A percentile compares a stretch with the other conserved stretches of the same genome.
Evolutionary conservation across 2,329 filamentous ascomycete species (phyloP).

Genomic region (Rutstroemia sp.): DNA sequence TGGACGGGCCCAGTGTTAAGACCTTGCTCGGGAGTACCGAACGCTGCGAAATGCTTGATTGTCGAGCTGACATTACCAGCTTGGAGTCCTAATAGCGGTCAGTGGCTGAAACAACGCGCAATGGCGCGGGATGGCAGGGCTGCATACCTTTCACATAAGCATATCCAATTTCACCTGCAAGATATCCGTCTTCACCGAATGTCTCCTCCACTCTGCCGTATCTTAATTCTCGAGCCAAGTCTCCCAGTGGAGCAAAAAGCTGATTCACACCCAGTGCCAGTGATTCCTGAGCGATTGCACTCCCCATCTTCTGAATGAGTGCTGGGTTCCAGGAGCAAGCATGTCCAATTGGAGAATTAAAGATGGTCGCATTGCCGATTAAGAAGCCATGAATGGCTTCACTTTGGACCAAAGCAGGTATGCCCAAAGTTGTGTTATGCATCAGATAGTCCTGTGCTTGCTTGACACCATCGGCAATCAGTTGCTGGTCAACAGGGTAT

Average conservation of each 20-base stretch:
- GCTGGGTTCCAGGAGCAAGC: conserved; percentile 63
- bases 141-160: conserved; percentile 47
- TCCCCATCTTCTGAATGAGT: conserved; percentile 59
- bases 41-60: conserved; percentile 70
- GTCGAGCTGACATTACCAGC: conserved; percentile 58
- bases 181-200: conserved; percentile 60
- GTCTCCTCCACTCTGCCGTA: conserved; percentile 70
- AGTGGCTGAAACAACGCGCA: background rate
- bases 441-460: conserved; percentile 61
- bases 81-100: conserved; percentile 51
- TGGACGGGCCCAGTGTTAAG: conserved; percentile 56
- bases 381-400: conserved; percentile 70
- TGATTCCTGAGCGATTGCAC: conserved; percentile 57
- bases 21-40: conserved; percentile 62
- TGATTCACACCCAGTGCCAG: conserved; percentile 64
- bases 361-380: conserved; percentile 67
- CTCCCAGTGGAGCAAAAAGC: conserved; percentile 62
- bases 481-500: conserved; percentile 55
- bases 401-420: conserved; percentile 65
- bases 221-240: conserved; percentile 63
- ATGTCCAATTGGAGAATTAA: conserved; percentile 68
- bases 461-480: conserved; percentile 55
- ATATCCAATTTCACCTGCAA: conserved; percentile 62
- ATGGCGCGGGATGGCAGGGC: too few relatives aligned
- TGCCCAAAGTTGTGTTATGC: conserved; percentile 59